Base-by-base conservation (phyloP, 1,284 basidiomycete species). In the Moesziomyces aphidis region DNA sequence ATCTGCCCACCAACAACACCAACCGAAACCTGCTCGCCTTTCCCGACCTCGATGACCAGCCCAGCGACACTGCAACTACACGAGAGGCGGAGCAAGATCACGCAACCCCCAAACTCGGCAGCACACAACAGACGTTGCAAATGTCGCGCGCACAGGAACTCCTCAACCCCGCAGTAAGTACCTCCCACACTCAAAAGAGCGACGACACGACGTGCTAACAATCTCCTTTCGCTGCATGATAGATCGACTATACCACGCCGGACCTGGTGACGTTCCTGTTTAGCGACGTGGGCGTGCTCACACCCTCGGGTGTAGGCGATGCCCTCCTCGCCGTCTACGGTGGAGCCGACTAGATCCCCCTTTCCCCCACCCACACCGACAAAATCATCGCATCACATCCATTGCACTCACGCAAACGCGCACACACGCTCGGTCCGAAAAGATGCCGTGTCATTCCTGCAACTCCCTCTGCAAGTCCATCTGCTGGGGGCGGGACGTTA, bases 181-280 rank as follows among this genome's bases (percentile, higher is more conserved):
- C 26, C 11, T 1, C 31, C 31, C 46, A 21, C 53, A 26, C 23
- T 26, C 24, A 26, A 26, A 26, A 26, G 24, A 26, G 24, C 24
- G 7, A 26, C 24, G 5, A 26, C 24, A 26, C 24, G 24, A 26
- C 24, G 7, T 26, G 7, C 24, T 28, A 1, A 28, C 26, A 28
- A 7, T 7, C 1, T 7, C 26, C 26, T 28, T 28, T 28, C 6
- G 26, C 5, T 28, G 26, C 5, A 28, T 6, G n/a, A 31, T 61
- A 76, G 76, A 78, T 81, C 56, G 81, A 83, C 53, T 83, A 83
- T 64, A 83, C 81, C 5, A 73, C 73, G 13, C 92, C 93, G 67
- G 92, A 94, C 86, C 86, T 95, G 76, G 94, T 96, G 77, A 91
- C 92, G 15, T 88, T 95, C 36, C 91, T 97, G 36, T 93, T 97